Evolutionary conservation across 768 basidiomycete species (phyloP).

Genomic region (Collybia nuda): DNA sequence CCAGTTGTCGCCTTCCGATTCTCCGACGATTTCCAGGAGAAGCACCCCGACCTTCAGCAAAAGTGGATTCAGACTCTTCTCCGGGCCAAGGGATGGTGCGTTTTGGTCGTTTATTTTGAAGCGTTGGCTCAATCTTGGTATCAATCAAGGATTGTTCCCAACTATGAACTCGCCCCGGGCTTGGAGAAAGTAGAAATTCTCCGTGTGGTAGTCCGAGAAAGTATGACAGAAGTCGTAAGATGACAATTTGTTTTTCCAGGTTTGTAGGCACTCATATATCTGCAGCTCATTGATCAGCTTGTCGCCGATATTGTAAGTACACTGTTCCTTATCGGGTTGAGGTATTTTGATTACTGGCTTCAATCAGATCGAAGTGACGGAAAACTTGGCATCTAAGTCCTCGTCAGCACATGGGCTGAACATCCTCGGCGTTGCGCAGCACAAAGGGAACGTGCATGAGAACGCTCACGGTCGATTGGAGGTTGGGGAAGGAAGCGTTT

Average conservation of each 20-base stretch:
- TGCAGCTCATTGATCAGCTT: conserved; percentile 61
- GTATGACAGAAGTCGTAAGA: conserved; percentile 47
- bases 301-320: conserved; percentile 64
- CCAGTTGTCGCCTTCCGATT: conserved; percentile 71
- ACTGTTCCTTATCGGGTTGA: neutral
- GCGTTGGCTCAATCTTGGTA: neutral
- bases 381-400: conserved; percentile 46
- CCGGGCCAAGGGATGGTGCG: conserved; percentile 55
- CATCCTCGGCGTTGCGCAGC: conserved; percentile 29
- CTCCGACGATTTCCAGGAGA: conserved; percentile 51
- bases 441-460: conserved; percentile 31
- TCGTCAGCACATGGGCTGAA: conserved; percentile 55
- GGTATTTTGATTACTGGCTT: neutral
- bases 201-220: conserved; percentile 66
- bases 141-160: conserved; percentile 45
- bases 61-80: conserved; percentile 56
- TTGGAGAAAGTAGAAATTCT: conserved; percentile 57
- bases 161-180: conserved; percentile 53
- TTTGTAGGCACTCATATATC: conserved; percentile 41
- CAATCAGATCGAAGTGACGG: conserved; percentile 61
- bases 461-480: conserved; percentile 45
- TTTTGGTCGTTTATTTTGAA: conserved; percentile 12
- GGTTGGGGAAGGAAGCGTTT: conserved; percentile 41
- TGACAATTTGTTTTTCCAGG: conserved; percentile 37
- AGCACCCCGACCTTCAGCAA: conserved; percentile 60